Percentiles rank a stretch among this genome's conserved stretches.
These are phyloP conservation scores for Penicillium lividum DNA, from an alignment of 495 filamentous ascomycete genomes.

Conservation along the genomic window DNA sequence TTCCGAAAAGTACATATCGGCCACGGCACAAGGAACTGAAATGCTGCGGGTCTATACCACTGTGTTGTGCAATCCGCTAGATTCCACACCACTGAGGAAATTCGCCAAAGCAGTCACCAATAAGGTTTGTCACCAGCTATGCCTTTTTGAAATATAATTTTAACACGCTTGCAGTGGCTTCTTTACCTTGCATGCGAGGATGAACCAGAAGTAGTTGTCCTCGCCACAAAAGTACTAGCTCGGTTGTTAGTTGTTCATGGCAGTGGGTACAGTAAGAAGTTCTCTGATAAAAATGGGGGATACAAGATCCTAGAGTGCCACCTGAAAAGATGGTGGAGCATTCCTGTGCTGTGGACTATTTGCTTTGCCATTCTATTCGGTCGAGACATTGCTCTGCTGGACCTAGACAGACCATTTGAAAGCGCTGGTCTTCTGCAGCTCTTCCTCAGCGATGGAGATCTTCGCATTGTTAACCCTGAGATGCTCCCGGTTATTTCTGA, in stretches of 20 bases:
- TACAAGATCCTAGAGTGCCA: constrained; percentile 80
- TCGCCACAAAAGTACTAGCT: constrained; percentile 81
- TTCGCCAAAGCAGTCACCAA: constrained; percentile 96
- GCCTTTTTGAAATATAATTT: background rate
- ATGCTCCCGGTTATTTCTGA: constrained; percentile 77
- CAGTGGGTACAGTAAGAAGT: constrained; percentile 75
- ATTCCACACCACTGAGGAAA: constrained; percentile 66
- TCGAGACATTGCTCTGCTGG: constrained; percentile 70
- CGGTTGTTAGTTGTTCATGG: constrained; percentile 84
- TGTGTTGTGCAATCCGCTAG: constrained; percentile 73
- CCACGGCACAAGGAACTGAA: constrained; percentile 64
- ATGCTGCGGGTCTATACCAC: constrained; percentile 82
- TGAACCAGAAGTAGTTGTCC: constrained; percentile 77
- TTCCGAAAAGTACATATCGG: constrained; percentile 33
- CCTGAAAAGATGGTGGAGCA: constrained; percentile 85
- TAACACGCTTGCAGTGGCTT: constrained; percentile 68
- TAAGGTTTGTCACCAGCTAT: constrained; percentile 62
- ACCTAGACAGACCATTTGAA: constrained; percentile 72
- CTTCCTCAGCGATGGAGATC: constrained; percentile 56
- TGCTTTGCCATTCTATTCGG: constrained; percentile 90
- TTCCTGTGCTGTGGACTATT: constrained; percentile 81
- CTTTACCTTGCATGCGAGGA: constrained; percentile 89
- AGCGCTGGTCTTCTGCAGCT: constrained; percentile 69
- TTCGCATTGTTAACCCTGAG: constrained; percentile 72
- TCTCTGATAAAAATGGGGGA: constrained; percentile 79